A percentile compares a stretch with the other conserved stretches of the same genome.
phyloP scores from a whole-genome alignment of 2,329 filamentous ascomycete genomes.

The Ophiognomonia clavigignenti-juglandacearum region DNA sequence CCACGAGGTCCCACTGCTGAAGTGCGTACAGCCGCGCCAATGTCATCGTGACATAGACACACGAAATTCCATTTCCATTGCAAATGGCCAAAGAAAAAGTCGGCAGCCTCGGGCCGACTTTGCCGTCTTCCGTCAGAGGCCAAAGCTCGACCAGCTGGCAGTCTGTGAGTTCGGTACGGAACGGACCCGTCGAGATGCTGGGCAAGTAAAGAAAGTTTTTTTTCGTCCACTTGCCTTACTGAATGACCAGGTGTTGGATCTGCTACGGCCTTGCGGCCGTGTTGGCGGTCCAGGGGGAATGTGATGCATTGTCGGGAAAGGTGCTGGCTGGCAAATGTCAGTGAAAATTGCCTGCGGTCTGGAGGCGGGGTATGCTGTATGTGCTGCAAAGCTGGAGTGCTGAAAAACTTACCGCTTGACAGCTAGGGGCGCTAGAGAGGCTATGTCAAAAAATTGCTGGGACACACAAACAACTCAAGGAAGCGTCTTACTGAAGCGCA shows the following conservation, averaged over 20 bases:
- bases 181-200: background rate
- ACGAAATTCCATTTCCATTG: no score
- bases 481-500: background rate
- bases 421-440: no score
- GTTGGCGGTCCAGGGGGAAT: slow-evolving; percentile 15
- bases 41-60: background rate
- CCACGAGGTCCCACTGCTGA: background rate
- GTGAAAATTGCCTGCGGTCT: background rate
- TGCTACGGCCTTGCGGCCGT: slow-evolving; percentile 6
- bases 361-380: slow-evolving; percentile 3
- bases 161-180: background rate
- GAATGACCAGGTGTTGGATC: slow-evolving; percentile 16
- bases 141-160: no score
- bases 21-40: slow-evolving; percentile 1
- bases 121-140: no score
- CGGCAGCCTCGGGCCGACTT: no score
- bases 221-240: slow-evolving; percentile 10
- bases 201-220: background rate
- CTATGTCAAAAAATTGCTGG: no score
- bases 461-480: no score
- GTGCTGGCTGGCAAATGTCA: slow-evolving; percentile 8
- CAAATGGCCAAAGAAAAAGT: no score
- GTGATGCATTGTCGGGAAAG: slow-evolving; percentile 12
- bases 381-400: background rate
- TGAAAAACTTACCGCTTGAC: background rate